A percentile compares a stretch with the other conserved stretches of the same genome.
phyloP scores from a whole-genome alignment of 768 basidiomycete species.

The Punctularia strigosozonata region DNA sequence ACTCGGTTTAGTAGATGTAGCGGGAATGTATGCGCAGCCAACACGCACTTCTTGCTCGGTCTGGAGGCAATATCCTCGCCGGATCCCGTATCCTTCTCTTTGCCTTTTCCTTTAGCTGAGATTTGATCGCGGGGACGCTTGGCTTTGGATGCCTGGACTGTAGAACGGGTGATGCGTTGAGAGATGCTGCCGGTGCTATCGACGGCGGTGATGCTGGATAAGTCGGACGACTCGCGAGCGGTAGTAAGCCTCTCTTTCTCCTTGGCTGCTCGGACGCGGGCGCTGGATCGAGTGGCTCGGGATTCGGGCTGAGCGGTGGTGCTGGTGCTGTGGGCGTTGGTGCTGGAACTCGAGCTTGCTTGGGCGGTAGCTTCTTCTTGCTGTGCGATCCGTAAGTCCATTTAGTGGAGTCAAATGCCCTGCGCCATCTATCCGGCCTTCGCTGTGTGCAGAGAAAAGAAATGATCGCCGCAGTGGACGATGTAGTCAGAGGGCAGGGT shows the following conservation, averaged over 20 bases:
- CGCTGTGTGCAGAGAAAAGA: no score
- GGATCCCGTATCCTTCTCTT: no score
- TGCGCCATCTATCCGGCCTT: no score
- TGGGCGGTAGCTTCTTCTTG: slow-evolving; percentile 57
- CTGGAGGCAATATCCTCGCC: slow-evolving; percentile 37
- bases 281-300: slow-evolving; percentile 59
- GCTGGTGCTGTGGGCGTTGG: slow-evolving; percentile 20
- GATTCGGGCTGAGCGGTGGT: slow-evolving; percentile 32
- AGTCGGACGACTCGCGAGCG: slow-evolving; percentile 10
- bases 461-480: no score
- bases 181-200: slow-evolving; percentile 7
- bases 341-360: slow-evolving; percentile 43
- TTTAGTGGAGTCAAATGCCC: no score
- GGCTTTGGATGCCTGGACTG: slow-evolving; percentile 10
- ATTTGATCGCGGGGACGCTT: slow-evolving; percentile 43
- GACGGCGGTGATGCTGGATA: no score
- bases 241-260: slow-evolving; percentile 17
- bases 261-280: slow-evolving; percentile 20
- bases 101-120: slow-evolving; percentile 51
- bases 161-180: slow-evolving; percentile 10
- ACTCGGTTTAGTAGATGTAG: slow-evolving; percentile 1
- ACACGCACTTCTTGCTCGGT: slow-evolving; percentile 51
- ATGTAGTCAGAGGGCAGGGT: no score
- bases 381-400: slow-evolving; percentile 76
- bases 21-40: slow-evolving; percentile 10